Evolutionary conservation across 129 eudicot genomes (phyloP).

Genomic region (Lactuca sativa): DNA sequence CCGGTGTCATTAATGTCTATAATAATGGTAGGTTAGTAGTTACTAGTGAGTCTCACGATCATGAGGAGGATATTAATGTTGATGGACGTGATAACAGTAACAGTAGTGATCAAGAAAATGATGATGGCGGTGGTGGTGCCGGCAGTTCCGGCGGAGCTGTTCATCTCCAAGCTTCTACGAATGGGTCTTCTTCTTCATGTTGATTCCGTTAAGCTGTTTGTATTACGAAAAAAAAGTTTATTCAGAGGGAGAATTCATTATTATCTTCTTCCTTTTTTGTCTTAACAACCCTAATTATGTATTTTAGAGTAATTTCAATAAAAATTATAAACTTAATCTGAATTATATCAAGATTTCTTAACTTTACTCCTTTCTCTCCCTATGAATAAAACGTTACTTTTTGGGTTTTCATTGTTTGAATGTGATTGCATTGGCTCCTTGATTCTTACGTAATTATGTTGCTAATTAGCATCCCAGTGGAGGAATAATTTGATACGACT

Average conservation of each 20-base stretch:
- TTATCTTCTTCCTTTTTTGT: conserved; percentile 14
- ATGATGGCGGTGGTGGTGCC: conserved; percentile 11
- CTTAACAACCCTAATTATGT: conserved; percentile 23
- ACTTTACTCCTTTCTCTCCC: background rate
- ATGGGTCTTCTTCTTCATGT: conserved; percentile 66
- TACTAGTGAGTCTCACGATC: conserved; percentile 8
- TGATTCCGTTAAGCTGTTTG: conserved; percentile 12
- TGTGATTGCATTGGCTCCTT: background rate
- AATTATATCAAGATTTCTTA: background rate
- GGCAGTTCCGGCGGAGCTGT: background rate
- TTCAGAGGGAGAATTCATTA: conserved; percentile 12
- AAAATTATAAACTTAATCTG: conserved; percentile 4
- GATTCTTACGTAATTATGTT: background rate
- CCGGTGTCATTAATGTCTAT: background rate
- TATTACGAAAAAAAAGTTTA: background rate
- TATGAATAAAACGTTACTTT: background rate
- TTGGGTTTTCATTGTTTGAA: background rate
- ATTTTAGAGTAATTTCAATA: conserved; percentile 8
- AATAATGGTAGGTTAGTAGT: conserved; percentile 11
- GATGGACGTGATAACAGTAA: conserved; percentile 23
- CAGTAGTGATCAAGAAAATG: conserved; percentile 20
- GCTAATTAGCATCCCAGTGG: background rate
- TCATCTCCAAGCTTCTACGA: conserved; percentile 38
- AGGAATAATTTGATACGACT: background rate
- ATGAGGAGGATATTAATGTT: conserved; percentile 4